Base-by-base conservation (phyloP, 441 rosid genomes). In the Erysimum pusillum region DNA sequence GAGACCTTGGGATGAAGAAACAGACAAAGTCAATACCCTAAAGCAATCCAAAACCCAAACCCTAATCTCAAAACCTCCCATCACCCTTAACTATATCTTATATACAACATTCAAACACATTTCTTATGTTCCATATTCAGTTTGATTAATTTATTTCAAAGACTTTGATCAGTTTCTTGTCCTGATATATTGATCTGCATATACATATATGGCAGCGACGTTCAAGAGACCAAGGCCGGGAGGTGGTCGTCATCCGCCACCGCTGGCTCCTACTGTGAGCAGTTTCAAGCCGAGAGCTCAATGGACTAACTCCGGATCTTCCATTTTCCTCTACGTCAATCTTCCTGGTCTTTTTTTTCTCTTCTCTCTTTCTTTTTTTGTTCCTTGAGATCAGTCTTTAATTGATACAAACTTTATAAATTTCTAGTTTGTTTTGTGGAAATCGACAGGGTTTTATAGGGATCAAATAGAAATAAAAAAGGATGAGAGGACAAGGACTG, bases 281-380 rank as follows among this genome's bases (percentile, higher is more conserved):
- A 68, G 2, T 41, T 83, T 83, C 48, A 77, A 71, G 59, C 86
- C 86, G 25, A 75, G 81, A 74, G 71, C 80, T 12, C 83, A 85
- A 31, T 85, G 88, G 88, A 83, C 54, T 39, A 61, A 38, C 52
- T 75, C 74, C 10, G 78, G 53, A 35, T 67, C 73, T 51, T 68
- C 84, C 52, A 78, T 59, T 9, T 52, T 73, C 65, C 71, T 85
- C 42, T 68, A 73, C 36, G 63, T 85, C 65, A 75, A 81, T 77
- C 88, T 85, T 69, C 81, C 86, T 39, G 86, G 85, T 85, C 69
- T 7, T 17, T 38, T 44, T 17, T 13, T 17, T 17, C 17, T 48
- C 53, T 52, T 31, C 44, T 36, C 5, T 15, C 6, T 31, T 15
- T 9, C n/a, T 14, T 35, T 34, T 7, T 56, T 48, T 22, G n/a